Conservation (phyloP, 169 alveolate genomes). For the Plasmodium gonderi region DNA sequence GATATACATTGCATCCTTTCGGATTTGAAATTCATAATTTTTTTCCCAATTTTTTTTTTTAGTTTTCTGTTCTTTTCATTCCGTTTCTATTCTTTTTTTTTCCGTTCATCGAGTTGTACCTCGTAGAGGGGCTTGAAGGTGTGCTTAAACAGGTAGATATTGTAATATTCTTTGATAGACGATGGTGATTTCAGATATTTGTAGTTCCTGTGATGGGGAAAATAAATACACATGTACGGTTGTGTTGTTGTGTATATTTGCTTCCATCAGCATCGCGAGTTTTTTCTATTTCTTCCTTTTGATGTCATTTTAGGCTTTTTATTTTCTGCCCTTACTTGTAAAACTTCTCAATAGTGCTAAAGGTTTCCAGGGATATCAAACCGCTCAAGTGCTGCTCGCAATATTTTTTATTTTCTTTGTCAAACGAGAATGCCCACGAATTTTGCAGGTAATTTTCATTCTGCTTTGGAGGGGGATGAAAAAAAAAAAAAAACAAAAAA, state of each 20-base stretch:
- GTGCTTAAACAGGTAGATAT: slow-evolving; percentile 63
- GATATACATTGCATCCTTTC: neutral
- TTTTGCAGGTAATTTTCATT: slow-evolving; percentile 50
- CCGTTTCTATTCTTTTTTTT: neutral
- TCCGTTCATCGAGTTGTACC: slow-evolving; percentile 4
- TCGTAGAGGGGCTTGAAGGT: slow-evolving; percentile 48
- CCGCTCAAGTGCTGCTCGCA: slow-evolving; percentile 36
- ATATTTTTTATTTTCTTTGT: slow-evolving; percentile 35
- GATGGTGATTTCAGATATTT: slow-evolving; percentile 73
- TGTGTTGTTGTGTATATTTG: neutral
- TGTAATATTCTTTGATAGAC: slow-evolving; percentile 51
- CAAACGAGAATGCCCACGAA: slow-evolving; percentile 61
- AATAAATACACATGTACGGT: neutral
- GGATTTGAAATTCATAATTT: neutral
- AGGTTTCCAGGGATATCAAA: slow-evolving; percentile 36
- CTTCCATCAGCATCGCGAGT: too few species aligned
- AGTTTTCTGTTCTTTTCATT: neutral
- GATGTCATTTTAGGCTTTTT: neutral
- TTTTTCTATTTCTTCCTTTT: neutral
- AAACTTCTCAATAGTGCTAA: slow-evolving; percentile 65
- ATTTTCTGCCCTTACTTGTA: slow-evolving; percentile 40
- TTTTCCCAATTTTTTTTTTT: neutral
- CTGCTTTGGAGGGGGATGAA: slow-evolving; percentile 3
- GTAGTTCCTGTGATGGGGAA: slow-evolving; percentile 37
- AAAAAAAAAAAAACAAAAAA: neutral